A percentile compares a stretch with the other conserved stretches of the same genome.
phyloP scores from a whole-genome alignment of 176 grass and related monocot genomes.

The Phyllostachys edulis region DNA sequence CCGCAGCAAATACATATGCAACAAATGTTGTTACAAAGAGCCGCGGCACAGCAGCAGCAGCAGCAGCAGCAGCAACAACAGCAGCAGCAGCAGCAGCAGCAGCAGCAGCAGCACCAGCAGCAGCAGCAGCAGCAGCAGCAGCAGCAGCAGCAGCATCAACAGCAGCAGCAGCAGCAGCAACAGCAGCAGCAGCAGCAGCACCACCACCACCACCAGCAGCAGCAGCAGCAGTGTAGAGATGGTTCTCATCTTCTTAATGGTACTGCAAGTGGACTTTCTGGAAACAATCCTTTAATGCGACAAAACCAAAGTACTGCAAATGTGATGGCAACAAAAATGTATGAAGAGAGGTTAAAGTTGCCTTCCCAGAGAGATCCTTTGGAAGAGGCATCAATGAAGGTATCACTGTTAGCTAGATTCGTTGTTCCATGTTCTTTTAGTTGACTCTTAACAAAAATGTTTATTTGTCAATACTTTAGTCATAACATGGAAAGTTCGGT shows the following conservation, averaged over 20 bases:
- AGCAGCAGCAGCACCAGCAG: background rate
- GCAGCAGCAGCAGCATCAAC: conserved; percentile 15
- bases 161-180: conserved; percentile 44
- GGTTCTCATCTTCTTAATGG: conserved; percentile 76
- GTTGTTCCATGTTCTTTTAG: conserved; percentile 5
- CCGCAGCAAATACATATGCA: conserved; percentile 77
- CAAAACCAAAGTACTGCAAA: conserved; percentile 71
- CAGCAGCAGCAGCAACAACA: conserved; percentile 53
- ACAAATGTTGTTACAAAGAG: conserved; percentile 63
- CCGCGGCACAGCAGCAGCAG: conserved; percentile 47
- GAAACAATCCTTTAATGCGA: conserved; percentile 62
- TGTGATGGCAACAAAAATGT: conserved; percentile 97
- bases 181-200: conserved; percentile 39
- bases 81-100: conserved; percentile 51
- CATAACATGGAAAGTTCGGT: conserved; percentile 31
- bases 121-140: conserved; percentile 22
- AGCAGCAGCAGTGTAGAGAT: conserved; percentile 53
- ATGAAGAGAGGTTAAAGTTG: conserved; percentile 85
- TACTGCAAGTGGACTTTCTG: conserved; percentile 63
- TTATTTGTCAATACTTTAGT: conserved; percentile 14
- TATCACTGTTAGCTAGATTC: conserved; percentile 27
- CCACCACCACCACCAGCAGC: background rate
- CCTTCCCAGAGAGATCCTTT: conserved; percentile 81
- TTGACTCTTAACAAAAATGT: background rate
- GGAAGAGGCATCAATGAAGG: conserved; percentile 94